Evolutionary conservation across 176 grass and related monocot species (phyloP).

Genomic region (Oryza punctata): DNA sequence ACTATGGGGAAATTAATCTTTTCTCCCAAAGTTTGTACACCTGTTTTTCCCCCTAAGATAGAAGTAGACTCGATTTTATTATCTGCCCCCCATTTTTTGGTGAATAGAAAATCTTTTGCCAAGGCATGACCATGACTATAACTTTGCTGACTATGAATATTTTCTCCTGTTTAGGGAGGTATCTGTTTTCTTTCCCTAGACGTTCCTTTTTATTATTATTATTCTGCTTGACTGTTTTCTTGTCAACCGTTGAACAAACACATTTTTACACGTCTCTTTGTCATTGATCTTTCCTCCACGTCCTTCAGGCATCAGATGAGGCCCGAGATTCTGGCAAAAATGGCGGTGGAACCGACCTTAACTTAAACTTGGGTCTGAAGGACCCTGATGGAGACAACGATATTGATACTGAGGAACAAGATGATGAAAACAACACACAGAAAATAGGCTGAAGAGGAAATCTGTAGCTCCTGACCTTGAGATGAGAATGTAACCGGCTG

Average conservation of each 20-base stretch:
- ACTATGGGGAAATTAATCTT: background rate
- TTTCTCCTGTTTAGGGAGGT: background rate
- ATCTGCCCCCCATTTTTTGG: background rate
- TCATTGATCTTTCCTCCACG: background rate
- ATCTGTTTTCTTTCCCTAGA: background rate
- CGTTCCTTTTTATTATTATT: background rate
- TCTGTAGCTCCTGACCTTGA: constrained; percentile 59
- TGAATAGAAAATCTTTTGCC: background rate
- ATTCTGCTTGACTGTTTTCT: background rate
- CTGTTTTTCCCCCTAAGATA: too few species aligned
- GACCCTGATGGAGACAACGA: constrained; percentile 51
- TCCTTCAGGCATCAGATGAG: constrained; percentile 60
- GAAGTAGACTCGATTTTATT: background rate
- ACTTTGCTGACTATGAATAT: background rate
- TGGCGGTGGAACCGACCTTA: constrained; percentile 57
- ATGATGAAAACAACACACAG: constrained; percentile 25
- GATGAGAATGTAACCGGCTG: constrained; percentile 52
- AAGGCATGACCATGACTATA: background rate
- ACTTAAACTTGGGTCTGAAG: constrained; percentile 71
- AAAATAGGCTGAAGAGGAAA: constrained; percentile 62
- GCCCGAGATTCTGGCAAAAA: constrained; percentile 46
- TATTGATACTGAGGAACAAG: constrained; percentile 41
- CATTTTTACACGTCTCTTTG: background rate
- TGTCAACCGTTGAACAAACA: background rate
- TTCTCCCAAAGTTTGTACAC: too few species aligned